A percentile compares a stretch with the other conserved stretches of the same genome.
Evolutionary conservation across 257 asterid species (phyloP).

Genomic region (Nicotiana paniculata): DNA sequence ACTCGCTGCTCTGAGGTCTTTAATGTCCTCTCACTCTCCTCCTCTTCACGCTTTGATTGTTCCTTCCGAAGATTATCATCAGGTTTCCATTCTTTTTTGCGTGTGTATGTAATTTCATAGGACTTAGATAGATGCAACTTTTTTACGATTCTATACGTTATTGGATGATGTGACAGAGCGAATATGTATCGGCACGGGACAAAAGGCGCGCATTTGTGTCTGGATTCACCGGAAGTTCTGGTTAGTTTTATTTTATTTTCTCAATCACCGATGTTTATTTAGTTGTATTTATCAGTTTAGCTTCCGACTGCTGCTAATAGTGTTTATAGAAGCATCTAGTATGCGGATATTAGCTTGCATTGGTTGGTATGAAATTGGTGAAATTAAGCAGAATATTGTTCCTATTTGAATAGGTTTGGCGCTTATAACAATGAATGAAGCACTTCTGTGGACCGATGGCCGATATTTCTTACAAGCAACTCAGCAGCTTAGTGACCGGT

Average conservation of each 20-base stretch:
- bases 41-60: constrained; percentile 73
- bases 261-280: background rate
- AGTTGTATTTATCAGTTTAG: background rate
- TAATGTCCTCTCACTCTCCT: constrained; percentile 77
- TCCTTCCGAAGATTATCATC: constrained; percentile 95
- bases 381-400: background rate
- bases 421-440: constrained; percentile 66
- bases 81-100: constrained; percentile 31
- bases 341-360: background rate
- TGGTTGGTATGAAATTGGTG: background rate
- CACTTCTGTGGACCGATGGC: constrained; percentile 94
- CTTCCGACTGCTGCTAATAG: background rate
- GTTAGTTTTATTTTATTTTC: constrained; percentile 22
- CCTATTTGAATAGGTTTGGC: constrained; percentile 56
- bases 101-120: background rate
- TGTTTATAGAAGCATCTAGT: background rate
- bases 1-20: constrained; percentile 57
- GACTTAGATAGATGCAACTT: background rate
- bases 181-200: constrained; percentile 88
- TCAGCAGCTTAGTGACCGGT: constrained; percentile 65
- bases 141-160: background rate
- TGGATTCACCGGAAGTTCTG: constrained; percentile 89
- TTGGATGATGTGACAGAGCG: constrained; percentile 48
- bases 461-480: constrained; percentile 88
- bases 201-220: constrained; percentile 77